Conservation (phyloP, 352 stramenopile species). For the Globisporangium middletonii region DNA sequence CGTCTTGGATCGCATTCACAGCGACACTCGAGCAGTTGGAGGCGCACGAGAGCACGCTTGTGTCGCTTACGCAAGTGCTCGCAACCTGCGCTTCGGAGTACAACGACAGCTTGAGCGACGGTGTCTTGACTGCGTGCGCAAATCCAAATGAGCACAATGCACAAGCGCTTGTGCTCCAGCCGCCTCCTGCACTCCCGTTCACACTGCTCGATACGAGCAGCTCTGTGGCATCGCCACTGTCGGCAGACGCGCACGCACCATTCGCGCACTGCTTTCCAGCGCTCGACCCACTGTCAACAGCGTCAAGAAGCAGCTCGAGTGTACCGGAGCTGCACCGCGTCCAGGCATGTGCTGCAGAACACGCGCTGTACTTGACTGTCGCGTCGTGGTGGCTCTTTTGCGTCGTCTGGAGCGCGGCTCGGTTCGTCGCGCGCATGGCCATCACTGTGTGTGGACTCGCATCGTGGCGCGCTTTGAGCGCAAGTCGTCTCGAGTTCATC, state of each 20-base stretch:
- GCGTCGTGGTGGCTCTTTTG: constrained; percentile 62
- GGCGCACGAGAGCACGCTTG: not conserved
- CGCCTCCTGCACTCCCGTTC: not conserved
- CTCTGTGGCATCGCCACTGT: not conserved
- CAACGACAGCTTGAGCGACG: not conserved
- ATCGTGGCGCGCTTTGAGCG: constrained; percentile 60
- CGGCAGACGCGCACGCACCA: not conserved
- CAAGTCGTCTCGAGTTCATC: constrained; percentile 41
- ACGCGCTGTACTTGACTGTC: constrained; percentile 48
- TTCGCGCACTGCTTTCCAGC: constrained; percentile 7
- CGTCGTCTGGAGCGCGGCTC: constrained; percentile 35
- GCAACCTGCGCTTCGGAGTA: constrained; percentile 2
- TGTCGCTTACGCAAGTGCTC: constrained; percentile 2
- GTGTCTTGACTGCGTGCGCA: not conserved
- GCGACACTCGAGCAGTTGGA: not conserved
- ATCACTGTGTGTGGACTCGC: constrained; percentile 31
- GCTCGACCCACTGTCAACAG: not conserved
- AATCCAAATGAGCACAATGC: not conserved
- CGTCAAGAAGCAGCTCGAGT: not conserved
- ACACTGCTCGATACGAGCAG: not conserved
- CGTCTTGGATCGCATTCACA: not conserved
- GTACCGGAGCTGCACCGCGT: constrained; percentile 27
- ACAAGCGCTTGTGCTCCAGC: not conserved
- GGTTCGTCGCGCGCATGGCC: constrained; percentile 40
- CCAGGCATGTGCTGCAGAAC: constrained; percentile 47